A percentile compares a stretch with the other conserved stretches of the same genome.
phyloP scores from a whole-genome alignment of 352 stramenopile genomes.

The Globisporangium middletonii region DNA sequence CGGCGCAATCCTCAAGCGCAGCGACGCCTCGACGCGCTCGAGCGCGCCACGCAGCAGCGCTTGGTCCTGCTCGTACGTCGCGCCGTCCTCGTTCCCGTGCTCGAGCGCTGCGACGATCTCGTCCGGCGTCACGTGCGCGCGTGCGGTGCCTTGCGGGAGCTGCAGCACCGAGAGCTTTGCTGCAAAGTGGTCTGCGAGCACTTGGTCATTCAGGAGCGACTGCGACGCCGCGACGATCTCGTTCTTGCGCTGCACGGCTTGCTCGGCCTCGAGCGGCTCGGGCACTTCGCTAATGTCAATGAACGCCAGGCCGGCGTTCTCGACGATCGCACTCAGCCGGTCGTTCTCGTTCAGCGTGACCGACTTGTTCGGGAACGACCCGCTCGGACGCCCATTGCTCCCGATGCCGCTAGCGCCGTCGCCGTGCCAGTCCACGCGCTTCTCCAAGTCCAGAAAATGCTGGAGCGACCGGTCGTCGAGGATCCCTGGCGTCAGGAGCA shows the following conservation, averaged over 20 bases:
- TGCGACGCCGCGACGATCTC: constrained; percentile 59
- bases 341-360: constrained; percentile 67
- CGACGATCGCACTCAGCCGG: constrained; percentile 68
- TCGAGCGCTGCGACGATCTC: constrained; percentile 47
- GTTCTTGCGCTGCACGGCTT: constrained; percentile 70
- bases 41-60: constrained; percentile 42
- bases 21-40: constrained; percentile 33
- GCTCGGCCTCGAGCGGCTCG: constrained; percentile 70
- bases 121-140: constrained; percentile 25
- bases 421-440: constrained; percentile 61
- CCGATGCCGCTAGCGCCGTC: constrained; percentile 30
- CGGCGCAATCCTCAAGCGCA: constrained; percentile 44
- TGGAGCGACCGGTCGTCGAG: constrained; percentile 68
- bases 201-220: constrained; percentile 41
- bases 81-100: constrained; percentile 24
- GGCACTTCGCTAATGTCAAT: constrained; percentile 82
- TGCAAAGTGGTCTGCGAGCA: constrained; percentile 49
- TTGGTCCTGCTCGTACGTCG: constrained; percentile 56
- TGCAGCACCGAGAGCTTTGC: constrained; percentile 34
- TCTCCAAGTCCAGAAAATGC: constrained; percentile 78
- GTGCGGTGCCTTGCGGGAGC: constrained; percentile 21
- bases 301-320: constrained; percentile 68
- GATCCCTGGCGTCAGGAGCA: constrained; percentile 68
- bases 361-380: constrained; percentile 41
- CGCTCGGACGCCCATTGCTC: constrained; percentile 46